Evolutionary conservation across 331 rosid species (phyloP).

Genomic region (Pyracantha coccinea): DNA sequence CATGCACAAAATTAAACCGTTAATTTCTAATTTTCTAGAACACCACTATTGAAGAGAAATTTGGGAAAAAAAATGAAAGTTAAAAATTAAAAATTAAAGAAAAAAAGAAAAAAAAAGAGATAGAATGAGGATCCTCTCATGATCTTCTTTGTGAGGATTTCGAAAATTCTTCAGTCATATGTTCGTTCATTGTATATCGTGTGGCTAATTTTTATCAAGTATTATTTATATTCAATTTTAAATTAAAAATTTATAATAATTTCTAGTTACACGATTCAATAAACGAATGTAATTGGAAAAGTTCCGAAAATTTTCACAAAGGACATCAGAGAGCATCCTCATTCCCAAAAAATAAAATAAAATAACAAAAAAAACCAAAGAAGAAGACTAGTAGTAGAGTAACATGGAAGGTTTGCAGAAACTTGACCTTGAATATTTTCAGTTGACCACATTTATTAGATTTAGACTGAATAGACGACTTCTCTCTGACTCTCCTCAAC

Average conservation of each 20-base stretch:
- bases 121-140: accelerated
- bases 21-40: too few relatives aligned
- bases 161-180: accelerated
- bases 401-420: not conserved
- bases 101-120: too few relatives aligned
- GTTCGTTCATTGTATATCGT: accelerated
- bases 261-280: accelerated
- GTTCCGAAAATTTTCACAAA: too few relatives aligned
- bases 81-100: too few relatives aligned
- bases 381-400: not conserved
- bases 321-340: too few relatives aligned
- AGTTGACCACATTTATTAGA: not conserved
- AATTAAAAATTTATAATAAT: too few relatives aligned
- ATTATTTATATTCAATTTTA: too few relatives aligned
- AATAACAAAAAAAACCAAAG: not conserved
- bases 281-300: too few relatives aligned
- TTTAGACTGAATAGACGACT: not conserved
- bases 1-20: too few relatives aligned
- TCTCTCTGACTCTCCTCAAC: not conserved
- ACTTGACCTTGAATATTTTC: not conserved
- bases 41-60: too few relatives aligned
- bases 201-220: accelerated
- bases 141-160: accelerated
- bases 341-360: too few relatives aligned
- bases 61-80: too few relatives aligned